Percentiles rank a stretch among this genome's conserved stretches.
Conservation (phyloP, 305 asterid genomes). For the Lippia alba region DNA sequence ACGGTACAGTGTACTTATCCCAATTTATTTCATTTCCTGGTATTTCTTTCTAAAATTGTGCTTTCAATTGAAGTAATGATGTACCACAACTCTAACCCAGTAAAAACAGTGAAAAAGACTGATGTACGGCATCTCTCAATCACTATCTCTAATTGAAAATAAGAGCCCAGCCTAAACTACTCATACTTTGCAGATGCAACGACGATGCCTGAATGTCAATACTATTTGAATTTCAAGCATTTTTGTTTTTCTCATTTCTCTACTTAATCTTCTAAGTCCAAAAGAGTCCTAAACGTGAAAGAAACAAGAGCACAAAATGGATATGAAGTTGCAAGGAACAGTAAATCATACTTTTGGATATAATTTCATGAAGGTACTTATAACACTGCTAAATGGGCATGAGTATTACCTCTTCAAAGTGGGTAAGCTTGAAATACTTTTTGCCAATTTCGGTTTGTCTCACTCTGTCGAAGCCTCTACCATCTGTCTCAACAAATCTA, state of each 20-base stretch:
- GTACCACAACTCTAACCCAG: no score
- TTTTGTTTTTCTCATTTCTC: neutral
- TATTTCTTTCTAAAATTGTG: no score
- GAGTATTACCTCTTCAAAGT: slow-evolving; percentile 87
- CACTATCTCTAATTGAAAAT: no score
- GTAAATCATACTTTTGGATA: neutral
- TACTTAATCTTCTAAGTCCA: neutral
- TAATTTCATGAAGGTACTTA: neutral
- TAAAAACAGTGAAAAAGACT: no score
- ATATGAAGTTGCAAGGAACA: neutral
- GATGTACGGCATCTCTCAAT: no score
- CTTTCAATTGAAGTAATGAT: no score
- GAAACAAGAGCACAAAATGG: neutral
- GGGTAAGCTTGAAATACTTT: slow-evolving; percentile 85
- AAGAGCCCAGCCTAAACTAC: no score
- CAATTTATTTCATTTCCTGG: no score
- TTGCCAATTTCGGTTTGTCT: slow-evolving; percentile 96
- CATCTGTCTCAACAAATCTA: slow-evolving; percentile 97
- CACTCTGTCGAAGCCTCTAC: slow-evolving; percentile 92
- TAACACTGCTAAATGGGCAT: neutral
- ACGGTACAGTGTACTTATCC: no score
- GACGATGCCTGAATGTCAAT: neutral
- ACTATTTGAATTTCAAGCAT: neutral
- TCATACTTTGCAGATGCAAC: no score
- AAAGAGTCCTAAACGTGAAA: neutral